Conservation (phyloP, 257 asterid genomes). For the Forsythia suspensa region DNA sequence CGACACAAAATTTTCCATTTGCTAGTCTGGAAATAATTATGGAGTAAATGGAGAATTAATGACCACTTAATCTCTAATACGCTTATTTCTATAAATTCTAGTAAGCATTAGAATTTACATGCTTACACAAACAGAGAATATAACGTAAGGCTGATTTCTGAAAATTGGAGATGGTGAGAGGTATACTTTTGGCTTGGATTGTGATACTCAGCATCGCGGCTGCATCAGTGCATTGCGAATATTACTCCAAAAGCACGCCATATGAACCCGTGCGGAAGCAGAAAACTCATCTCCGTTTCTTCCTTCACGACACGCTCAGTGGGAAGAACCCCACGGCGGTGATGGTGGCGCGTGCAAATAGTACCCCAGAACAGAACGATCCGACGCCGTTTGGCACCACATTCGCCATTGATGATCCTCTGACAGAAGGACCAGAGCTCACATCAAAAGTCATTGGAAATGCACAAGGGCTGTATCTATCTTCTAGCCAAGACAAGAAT, state of each 20-base stretch:
- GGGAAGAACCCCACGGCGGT: slow-evolving; percentile 37
- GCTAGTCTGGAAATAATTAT: neutral
- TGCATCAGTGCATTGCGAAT: slow-evolving; percentile 17
- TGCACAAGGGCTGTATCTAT: slow-evolving; percentile 37
- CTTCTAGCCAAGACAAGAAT: slow-evolving; percentile 24
- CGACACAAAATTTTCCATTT: neutral
- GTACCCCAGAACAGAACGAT: neutral
- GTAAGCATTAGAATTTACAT: neutral
- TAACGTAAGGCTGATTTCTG: too few species aligned
- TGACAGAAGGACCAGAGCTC: slow-evolving; percentile 40
- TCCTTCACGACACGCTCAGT: slow-evolving; percentile 42
- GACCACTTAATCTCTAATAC: neutral
- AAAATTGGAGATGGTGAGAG: slow-evolving; percentile 24
- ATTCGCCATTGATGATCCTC: slow-evolving; percentile 32
- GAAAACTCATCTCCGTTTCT: slow-evolving; percentile 39
- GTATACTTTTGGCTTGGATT: slow-evolving; percentile 12
- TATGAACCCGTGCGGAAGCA: slow-evolving; percentile 21
- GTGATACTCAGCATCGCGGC: slow-evolving; percentile 12
- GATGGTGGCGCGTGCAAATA: slow-evolving; percentile 30
- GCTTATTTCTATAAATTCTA: neutral
- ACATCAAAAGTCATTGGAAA: slow-evolving; percentile 38
- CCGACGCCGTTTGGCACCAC: slow-evolving; percentile 37
- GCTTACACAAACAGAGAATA: too few species aligned
- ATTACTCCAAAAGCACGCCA: slow-evolving; percentile 27
- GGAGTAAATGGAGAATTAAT: neutral